These are phyloP conservation scores for Physcomitrellopsis africana DNA, from an alignment of 225 moss, liverwort and hornwort genomes.

Conservation along the genomic window DNA sequence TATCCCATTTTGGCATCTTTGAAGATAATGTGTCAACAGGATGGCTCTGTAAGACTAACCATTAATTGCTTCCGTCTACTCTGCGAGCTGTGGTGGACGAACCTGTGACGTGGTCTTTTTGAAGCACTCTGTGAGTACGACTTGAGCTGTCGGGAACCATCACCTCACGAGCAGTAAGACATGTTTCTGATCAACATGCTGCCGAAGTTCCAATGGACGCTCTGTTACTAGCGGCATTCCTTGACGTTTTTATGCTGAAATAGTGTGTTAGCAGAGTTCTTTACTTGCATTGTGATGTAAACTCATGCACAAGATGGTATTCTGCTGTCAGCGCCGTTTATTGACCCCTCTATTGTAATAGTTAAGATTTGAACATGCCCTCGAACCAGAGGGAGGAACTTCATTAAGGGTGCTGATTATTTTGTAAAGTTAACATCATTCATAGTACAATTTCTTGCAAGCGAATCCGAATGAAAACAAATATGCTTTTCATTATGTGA, in stretches of 20 bases:
- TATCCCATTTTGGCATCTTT: not conserved
- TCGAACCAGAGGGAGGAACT: not conserved
- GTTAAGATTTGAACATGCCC: not conserved
- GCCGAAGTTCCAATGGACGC: not conserved
- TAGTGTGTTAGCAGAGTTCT: not conserved
- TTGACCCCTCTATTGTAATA: not conserved
- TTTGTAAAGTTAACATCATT: constrained; percentile 29
- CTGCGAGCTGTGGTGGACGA: not conserved
- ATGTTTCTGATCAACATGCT: not conserved
- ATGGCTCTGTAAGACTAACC: not conserved
- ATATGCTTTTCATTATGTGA: constrained; percentile 14
- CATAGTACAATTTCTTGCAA: constrained; percentile 13
- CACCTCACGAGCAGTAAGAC: not conserved
- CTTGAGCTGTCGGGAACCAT: constrained; percentile 2
- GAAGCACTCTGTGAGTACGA: not conserved
- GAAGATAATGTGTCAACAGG: not conserved
- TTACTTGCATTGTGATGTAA: not conserved
- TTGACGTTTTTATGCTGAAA: not conserved
- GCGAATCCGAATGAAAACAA: constrained; percentile 9
- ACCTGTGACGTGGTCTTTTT: not conserved
- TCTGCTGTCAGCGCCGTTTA: not conserved
- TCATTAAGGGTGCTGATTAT: constrained; percentile 13
- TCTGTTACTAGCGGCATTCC: not conserved
- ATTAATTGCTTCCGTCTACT: constrained; percentile 20
- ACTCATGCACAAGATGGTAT: not conserved